Base-by-base conservation (phyloP, 2,329 filamentous ascomycete species). In the Fusarium incarnatum region DNA sequence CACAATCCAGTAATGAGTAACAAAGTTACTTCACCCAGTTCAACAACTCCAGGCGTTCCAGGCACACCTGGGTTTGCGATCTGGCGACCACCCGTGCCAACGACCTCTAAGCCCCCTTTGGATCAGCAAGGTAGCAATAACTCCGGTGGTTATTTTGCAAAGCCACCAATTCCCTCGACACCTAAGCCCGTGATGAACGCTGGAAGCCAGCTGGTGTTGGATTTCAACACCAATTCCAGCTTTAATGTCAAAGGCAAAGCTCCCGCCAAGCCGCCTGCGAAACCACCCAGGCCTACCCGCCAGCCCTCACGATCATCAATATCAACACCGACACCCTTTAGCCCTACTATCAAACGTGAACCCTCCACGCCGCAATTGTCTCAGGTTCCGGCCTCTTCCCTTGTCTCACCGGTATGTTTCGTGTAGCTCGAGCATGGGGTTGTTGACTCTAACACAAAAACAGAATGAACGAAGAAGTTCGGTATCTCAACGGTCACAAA, bases 131-230 rank as follows among this genome's bases (percentile, higher is more conserved):
- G 45, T 50, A 75, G 52, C 46, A 68, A 60, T 58, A 71, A 53
- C 55, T 58, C 72, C 45, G 68, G 61, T 28, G 73, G 76, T 18
- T 81, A 79, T 63, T 79, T 77, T 54, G 52, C 71, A 22, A 80
- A 79, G 52, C 81, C 81, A 9, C 80, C 81, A 2, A 73, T 81
- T 12, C 80, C 81, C 28, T 78, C 80, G 32, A 80, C 78, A 34
- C 78, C 80, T 12, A 83, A 83, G 64, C 78, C 81, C 13, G 73
- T 78, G 30, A 73, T 81, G 56, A 77, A 75, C 48, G 66, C 70
- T 25, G 75, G 75, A 16, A 80, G 74, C 53, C 80, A 81, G 59
- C 77, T 81, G 49, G 78, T 81, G 27, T 64, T 81, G 55, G 80
- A 81, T 57, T 75, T 80, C 56, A 79, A 79, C 60, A 74, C 77